Conservation (phyloP, 176 grass and related monocot genomes). For the Melocanna baccifera region DNA sequence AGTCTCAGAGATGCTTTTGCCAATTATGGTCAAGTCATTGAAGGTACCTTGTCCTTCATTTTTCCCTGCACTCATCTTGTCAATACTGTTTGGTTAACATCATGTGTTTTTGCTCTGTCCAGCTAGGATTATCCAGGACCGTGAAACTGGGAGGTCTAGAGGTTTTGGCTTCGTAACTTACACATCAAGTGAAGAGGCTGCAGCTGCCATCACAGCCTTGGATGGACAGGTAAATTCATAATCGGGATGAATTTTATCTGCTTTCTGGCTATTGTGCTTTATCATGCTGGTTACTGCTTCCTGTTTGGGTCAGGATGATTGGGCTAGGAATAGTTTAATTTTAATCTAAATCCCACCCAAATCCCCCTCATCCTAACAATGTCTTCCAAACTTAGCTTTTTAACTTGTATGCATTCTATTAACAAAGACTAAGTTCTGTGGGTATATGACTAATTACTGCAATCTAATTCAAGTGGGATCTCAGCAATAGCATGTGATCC, state of each 20-base stretch:
- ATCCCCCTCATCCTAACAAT: neutral
- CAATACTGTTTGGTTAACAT: neutral
- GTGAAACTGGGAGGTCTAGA: slow-evolving; percentile 84
- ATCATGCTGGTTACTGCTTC: neutral
- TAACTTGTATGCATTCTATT: neutral
- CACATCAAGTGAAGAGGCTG: slow-evolving; percentile 69
- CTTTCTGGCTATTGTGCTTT: neutral
- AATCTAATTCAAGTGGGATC: neutral
- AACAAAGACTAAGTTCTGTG: neutral
- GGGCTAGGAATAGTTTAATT: neutral
- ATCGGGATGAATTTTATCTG: neutral
- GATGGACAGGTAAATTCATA: slow-evolving; percentile 63
- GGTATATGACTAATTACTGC: neutral
- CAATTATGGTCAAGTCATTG: slow-evolving; percentile 74
- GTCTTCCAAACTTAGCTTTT: neutral
- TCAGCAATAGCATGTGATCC: neutral
- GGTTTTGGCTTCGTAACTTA: slow-evolving; percentile 96
- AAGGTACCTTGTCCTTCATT: slow-evolving; percentile 36
- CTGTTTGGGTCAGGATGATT: neutral
- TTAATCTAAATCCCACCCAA: neutral
- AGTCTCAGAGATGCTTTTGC: slow-evolving; percentile 55
- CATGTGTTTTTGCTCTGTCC: slow-evolving; percentile 19
- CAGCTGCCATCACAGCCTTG: slow-evolving; percentile 74
- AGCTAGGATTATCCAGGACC: slow-evolving; percentile 82
- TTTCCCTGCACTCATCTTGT: neutral